phyloP scores from a whole-genome alignment of 345 rosid species.

The Excoecaria cochinchinensis region DNA sequence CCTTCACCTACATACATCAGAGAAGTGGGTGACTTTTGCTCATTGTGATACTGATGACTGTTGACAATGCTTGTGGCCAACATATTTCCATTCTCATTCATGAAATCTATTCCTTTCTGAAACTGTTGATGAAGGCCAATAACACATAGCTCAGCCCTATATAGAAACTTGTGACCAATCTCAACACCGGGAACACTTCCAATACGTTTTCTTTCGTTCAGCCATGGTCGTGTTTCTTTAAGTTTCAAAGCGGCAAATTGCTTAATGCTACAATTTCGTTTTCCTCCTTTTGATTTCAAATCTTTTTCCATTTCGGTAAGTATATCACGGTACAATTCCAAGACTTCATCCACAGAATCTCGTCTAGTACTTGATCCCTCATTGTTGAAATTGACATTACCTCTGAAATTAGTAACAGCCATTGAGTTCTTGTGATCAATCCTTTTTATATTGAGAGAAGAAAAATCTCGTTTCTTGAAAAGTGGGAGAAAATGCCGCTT shows the following conservation, averaged over 20 bases:
- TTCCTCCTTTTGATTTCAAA: neutral
- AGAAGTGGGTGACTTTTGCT: conserved; percentile 3
- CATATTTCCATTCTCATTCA: neutral
- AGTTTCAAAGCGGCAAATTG: neutral
- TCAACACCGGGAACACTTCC: conserved; percentile 29
- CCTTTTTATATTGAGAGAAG: neutral
- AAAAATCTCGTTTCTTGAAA: neutral
- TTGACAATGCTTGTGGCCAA: conserved; percentile 34
- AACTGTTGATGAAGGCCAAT: conserved; percentile 32
- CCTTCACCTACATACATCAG: conserved; percentile 37
- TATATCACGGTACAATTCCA: neutral
- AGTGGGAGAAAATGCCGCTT: neutral
- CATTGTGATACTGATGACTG: conserved; percentile 20
- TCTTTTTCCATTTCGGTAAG: neutral
- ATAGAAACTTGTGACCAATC: conserved; percentile 30
- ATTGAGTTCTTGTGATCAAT: neutral
- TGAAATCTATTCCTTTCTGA: conserved; percentile 28
- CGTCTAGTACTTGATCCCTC: neutral
- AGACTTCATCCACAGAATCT: neutral
- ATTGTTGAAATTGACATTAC: neutral
- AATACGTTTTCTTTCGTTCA: conserved; percentile 10
- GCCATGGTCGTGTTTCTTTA: neutral
- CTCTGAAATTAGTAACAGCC: neutral
- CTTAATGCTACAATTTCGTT: neutral
- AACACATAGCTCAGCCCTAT: conserved; percentile 25